Evolutionary conservation across 2,329 filamentous ascomycete genomes (phyloP).

Genomic region (Fusarium concolor): DNA sequence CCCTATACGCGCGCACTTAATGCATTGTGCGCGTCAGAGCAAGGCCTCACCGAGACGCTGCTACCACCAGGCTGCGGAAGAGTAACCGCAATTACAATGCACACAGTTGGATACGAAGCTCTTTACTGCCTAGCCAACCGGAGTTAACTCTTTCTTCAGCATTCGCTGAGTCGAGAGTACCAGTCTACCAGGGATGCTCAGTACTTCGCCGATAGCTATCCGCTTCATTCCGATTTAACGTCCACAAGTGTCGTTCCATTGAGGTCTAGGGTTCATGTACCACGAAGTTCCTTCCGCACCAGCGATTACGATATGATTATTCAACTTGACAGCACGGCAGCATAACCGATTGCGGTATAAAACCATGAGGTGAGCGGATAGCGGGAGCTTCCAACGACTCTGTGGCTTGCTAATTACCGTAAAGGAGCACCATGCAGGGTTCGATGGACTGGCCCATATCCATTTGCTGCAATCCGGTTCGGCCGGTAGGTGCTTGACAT

Average conservation of each 20-base stretch:
- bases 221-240: slow-evolving; percentile 26
- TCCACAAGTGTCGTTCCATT: slow-evolving; percentile 28
- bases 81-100: slow-evolving; percentile 31
- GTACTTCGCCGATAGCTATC: slow-evolving; percentile 16
- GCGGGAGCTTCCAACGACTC: slow-evolving; percentile 26
- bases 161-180: background rate
- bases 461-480: slow-evolving; percentile 26
- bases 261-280: slow-evolving; percentile 29
- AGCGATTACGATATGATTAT: slow-evolving; percentile 18
- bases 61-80: slow-evolving; percentile 32
- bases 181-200: background rate
- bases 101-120: slow-evolving; percentile 30
- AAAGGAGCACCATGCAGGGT: slow-evolving; percentile 27
- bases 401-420: slow-evolving; percentile 40
- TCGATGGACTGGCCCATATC: slow-evolving; percentile 20
- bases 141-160: slow-evolving; percentile 9
- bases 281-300: slow-evolving; percentile 29
- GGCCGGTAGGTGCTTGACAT: slow-evolving; percentile 30
- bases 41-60: slow-evolving; percentile 35
- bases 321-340: slow-evolving; percentile 27
- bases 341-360: slow-evolving; percentile 19
- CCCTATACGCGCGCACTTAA: slow-evolving; percentile 13
- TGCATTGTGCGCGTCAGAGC: slow-evolving; percentile 17
- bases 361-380: slow-evolving; percentile 35
- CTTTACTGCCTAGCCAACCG: slow-evolving; percentile 31